These are phyloP conservation scores for Punica granatum DNA, from an alignment of 345 rosid genomes.

Conservation along the genomic window DNA sequence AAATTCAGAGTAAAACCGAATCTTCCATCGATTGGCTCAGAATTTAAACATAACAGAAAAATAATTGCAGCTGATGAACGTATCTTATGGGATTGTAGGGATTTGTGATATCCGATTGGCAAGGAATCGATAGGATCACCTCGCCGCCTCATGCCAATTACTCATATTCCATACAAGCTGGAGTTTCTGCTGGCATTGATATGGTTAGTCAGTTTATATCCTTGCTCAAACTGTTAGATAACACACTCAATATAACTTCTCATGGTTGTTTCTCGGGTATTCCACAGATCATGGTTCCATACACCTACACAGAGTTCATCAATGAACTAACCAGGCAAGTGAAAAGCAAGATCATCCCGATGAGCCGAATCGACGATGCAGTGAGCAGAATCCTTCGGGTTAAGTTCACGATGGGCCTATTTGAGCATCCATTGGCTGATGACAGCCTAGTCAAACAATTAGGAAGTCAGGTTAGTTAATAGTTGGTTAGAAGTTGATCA, in stretches of 20 bases:
- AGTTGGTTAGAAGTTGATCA: not conserved
- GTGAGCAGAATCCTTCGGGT: slow-evolving; percentile 57
- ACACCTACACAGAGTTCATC: slow-evolving; percentile 39
- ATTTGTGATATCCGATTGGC: slow-evolving; percentile 61
- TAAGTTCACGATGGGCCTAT: slow-evolving; percentile 61
- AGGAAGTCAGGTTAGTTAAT: slow-evolving; percentile 32
- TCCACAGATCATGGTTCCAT: slow-evolving; percentile 42
- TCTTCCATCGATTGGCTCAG: not conserved
- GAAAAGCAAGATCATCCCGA: slow-evolving; percentile 38
- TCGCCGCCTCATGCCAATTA: slow-evolving; percentile 57
- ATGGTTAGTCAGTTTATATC: slow-evolving; percentile 29
- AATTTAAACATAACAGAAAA: not conserved
- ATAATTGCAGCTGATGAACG: not conserved
- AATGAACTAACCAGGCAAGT: slow-evolving; percentile 38
- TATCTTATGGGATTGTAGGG: slow-evolving; percentile 24
- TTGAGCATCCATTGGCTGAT: slow-evolving; percentile 45
- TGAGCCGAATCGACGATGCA: slow-evolving; percentile 64
- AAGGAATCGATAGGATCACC: slow-evolving; percentile 64
- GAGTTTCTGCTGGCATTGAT: slow-evolving; percentile 54
- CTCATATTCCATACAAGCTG: slow-evolving; percentile 40
- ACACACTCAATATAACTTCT: not conserved
- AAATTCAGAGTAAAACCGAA: slow-evolving; percentile 42
- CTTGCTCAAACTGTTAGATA: not conserved
- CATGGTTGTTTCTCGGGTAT: not conserved
- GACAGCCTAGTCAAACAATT: slow-evolving; percentile 28